phyloP scores from a whole-genome alignment of 106 monocot genomes.

The Apostasia shenzhenica region DNA sequence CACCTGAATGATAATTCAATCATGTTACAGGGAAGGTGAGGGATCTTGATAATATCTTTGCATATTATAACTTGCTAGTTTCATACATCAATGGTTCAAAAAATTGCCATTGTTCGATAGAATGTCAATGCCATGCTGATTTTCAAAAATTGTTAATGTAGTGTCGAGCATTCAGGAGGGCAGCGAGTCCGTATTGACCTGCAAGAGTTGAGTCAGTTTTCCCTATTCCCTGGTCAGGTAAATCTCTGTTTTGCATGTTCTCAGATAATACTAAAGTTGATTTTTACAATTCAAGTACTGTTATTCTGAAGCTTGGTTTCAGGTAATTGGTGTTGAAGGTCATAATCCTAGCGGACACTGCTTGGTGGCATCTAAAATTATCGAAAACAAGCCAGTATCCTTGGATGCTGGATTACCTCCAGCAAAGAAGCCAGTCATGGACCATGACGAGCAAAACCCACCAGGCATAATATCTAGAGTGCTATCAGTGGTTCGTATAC shows the following conservation, averaged over 20 bases:
- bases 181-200: conserved; percentile 79
- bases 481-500: conserved; percentile 50
- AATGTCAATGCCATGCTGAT: neutral
- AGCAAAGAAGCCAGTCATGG: conserved; percentile 67
- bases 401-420: conserved; percentile 36
- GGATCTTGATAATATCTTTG: neutral
- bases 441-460: conserved; percentile 25
- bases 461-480: conserved; percentile 18
- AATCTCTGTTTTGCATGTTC: neutral
- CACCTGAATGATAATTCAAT: conserved; percentile 85
- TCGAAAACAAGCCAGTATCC: conserved; percentile 51
- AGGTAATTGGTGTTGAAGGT: conserved; percentile 92
- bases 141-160: conserved; percentile 13
- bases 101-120: neutral
- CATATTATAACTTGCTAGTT: too few relatives aligned
- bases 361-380: conserved; percentile 76
- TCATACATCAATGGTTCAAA: too few relatives aligned
- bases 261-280: neutral
- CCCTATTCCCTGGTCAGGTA: conserved; percentile 95
- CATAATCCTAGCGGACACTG: conserved; percentile 98
- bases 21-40: conserved; percentile 78
- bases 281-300: neutral
- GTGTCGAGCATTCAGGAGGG: conserved; percentile 75
- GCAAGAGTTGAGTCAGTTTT: conserved; percentile 58
- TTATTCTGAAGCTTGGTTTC: conserved; percentile 12